Base-by-base conservation (phyloP, 352 stramenopile genomes). In the Chrysophaeum taylorii region DNA sequence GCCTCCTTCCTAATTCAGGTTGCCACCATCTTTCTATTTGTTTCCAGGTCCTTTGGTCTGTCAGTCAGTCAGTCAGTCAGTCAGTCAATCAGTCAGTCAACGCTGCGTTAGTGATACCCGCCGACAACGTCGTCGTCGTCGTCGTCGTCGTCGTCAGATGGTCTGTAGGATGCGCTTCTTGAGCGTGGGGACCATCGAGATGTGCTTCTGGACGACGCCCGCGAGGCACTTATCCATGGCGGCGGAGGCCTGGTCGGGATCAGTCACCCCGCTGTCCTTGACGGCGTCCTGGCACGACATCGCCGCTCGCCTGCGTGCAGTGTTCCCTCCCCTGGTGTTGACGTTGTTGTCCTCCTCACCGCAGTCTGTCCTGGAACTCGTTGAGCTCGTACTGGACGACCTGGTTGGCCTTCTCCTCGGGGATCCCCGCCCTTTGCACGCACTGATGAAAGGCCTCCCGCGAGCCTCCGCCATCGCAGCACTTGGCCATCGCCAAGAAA, bases 401-500 rank as follows among this genome's bases (percentile, higher is more conserved):
- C 14, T 27, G 2, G 37, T 68, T 42, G 5, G 50, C 53, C 16
- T 41, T 29, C 43, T 42, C 27, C 41, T 50, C 64, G 37, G 72
- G 72, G 27, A 18, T 21, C 53, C 54, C 25, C 33, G 64, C 72
- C 31, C 52, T 15, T 43, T 75, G 64, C 31, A 75, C 45, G 71
- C 71, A 75, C 25, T 73, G 50, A 53, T 75, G 71, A 29, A 73
- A 64, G 25, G 35, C 43, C 54, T 73, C 48, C 31, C 27, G 35
- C 36, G 33, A 31, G 4, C 14, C 15, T 48, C 21, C 41, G 41
- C 14, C 41, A 21, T 75, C 71, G 71, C 71, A 75, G 66, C 71
- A 75, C 66, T 75, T 75, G 41, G 71, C 71, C 41, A 60, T 73
- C 45, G 64, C 67, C 25, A 73, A 36, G 57, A 75, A 75, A 16